A percentile compares a stretch with the other conserved stretches of the same genome.
Evolutionary conservation across 2,329 filamentous ascomycete genomes (phyloP).

Genomic region (Aureobasidium musti): DNA sequence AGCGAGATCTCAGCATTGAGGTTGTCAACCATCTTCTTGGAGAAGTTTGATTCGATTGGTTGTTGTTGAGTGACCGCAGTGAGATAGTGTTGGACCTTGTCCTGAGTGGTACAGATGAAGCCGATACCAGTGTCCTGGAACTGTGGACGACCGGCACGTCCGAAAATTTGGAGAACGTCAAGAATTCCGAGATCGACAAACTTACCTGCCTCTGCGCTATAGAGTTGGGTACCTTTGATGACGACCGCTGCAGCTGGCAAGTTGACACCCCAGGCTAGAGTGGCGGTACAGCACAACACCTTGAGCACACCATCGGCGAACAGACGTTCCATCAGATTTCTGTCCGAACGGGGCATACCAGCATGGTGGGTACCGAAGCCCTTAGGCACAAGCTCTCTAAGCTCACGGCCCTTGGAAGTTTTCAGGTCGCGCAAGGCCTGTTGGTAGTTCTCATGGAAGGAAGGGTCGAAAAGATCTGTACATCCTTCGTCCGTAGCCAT

Average conservation of each 20-base stretch:
- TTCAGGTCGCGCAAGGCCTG: slow-evolving; percentile 82
- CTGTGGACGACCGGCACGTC: slow-evolving; percentile 94
- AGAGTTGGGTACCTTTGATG: slow-evolving; percentile 97
- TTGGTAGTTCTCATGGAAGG: slow-evolving; percentile 74
- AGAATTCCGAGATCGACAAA: slow-evolving; percentile 95
- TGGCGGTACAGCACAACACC: slow-evolving; percentile 97
- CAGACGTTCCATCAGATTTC: slow-evolving; percentile 92
- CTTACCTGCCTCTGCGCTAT: slow-evolving; percentile 94
- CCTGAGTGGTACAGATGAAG: slow-evolving; percentile 96
- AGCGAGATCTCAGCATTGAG: slow-evolving; percentile 92
- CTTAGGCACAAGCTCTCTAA: slow-evolving; percentile 85
- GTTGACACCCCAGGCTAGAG: slow-evolving; percentile 98
- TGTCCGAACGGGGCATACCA: slow-evolving; percentile 90
- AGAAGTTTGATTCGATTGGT: slow-evolving; percentile 97
- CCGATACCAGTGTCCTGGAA: slow-evolving; percentile 98
- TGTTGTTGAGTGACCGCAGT: slow-evolving; percentile 92
- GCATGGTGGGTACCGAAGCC: slow-evolving; percentile 95
- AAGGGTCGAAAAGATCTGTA: slow-evolving; percentile 79
- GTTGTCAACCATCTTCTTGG: slow-evolving; percentile 90
- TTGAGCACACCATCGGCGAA: slow-evolving; percentile 92
- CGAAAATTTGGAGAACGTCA: slow-evolving; percentile 96
- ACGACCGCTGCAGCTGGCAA: slow-evolving; percentile 93
- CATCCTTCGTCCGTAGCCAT: slow-evolving; percentile 81
- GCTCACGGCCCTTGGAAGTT: slow-evolving; percentile 77
- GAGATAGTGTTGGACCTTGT: slow-evolving; percentile 88